A percentile compares a stretch with the other conserved stretches of the same genome.
Conservation (phyloP, 2,329 filamentous ascomycete species). For the Colletotrichum neosansevieriae region DNA sequence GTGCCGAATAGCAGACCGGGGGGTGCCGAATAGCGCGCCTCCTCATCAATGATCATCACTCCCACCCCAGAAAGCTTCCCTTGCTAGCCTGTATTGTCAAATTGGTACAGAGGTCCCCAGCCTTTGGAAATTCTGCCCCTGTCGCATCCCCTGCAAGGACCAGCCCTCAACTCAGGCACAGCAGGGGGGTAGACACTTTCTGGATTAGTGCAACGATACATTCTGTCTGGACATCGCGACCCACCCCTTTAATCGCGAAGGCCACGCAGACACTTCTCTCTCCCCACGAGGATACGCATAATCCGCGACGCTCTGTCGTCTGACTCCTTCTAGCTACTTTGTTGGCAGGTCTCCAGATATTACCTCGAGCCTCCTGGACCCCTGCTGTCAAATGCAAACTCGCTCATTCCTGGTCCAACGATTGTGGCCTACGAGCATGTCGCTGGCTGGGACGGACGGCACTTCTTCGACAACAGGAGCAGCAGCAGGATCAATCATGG, state of each 20-base stretch:
- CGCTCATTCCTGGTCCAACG: slow-evolving; percentile 17
- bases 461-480: slow-evolving; percentile 20
- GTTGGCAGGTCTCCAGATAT: slow-evolving; percentile 7
- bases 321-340: slow-evolving; percentile 30
- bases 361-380: slow-evolving; percentile 12
- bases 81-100: slow-evolving; percentile 34
- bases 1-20: no score
- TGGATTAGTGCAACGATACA: not conserved
- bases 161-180: slow-evolving; percentile 23
- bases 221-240: not conserved
- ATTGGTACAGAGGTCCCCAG: slow-evolving; percentile 37
- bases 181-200: slow-evolving; percentile 17
- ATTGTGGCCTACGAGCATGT: slow-evolving; percentile 20
- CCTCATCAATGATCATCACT: not conserved
- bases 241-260: slow-evolving; percentile 27
- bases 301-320: slow-evolving; percentile 16
- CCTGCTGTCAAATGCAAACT: slow-evolving; percentile 29
- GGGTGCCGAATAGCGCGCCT: no score
- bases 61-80: slow-evolving; percentile 24
- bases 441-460: slow-evolving; percentile 18
- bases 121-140: slow-evolving; percentile 32
- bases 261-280: slow-evolving; percentile 12
- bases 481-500: not conserved
- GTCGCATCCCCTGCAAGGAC: slow-evolving; percentile 30
- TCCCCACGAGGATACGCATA: slow-evolving; percentile 3